Base-by-base conservation (phyloP, 1,139 yeast genomes). In the Pichia sp. region DNA sequence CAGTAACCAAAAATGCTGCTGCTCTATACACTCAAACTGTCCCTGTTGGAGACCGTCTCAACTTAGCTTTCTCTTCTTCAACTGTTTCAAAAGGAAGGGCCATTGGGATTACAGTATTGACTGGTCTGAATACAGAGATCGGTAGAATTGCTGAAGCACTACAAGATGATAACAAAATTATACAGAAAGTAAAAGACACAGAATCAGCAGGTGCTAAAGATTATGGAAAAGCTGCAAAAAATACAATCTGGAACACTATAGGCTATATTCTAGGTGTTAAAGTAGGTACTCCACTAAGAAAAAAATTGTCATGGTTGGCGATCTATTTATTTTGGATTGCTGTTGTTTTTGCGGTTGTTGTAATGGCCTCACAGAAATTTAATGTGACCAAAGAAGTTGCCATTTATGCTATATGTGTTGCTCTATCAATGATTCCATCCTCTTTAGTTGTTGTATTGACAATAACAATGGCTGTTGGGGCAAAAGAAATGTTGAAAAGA, bases 381-480 rank as follows among this genome's bases (percentile, higher is more conserved):
- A 64, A 69, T 39, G 93, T 86, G 31, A 79, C 78, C 56, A 76
- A 74, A 51, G 86, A 85, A 59, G 93, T 87, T 36, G 93, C 91
- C 22, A 83, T 86, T 51, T 87, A 87, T 64, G 95, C 95, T 16
- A 84, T 87, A 62, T 86, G 90, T 68, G 88, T 84, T 49, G 93
- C 93, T 1, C 73, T 86, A 47, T 82, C 93, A 3, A 85, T 86
- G 93, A 86, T 86, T 62, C 95, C 95, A 2, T 86, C 91, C 3
- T 83, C 91, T 0, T 74, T 87, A 60, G 84, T 86, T 54, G 95
- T 86, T 41, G 95, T 87, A 21, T 76, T 87, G 55, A 86, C 95
- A 16, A 86, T 87, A 56, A 86, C 95, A 4, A 86, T 87, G 93
- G 91, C 95, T 7, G 85, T 85, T 55, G 95, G 95, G 23, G 87